phyloP scores from a whole-genome alignment of 768 basidiomycete genomes.

The Amanita pseudoporphyria region DNA sequence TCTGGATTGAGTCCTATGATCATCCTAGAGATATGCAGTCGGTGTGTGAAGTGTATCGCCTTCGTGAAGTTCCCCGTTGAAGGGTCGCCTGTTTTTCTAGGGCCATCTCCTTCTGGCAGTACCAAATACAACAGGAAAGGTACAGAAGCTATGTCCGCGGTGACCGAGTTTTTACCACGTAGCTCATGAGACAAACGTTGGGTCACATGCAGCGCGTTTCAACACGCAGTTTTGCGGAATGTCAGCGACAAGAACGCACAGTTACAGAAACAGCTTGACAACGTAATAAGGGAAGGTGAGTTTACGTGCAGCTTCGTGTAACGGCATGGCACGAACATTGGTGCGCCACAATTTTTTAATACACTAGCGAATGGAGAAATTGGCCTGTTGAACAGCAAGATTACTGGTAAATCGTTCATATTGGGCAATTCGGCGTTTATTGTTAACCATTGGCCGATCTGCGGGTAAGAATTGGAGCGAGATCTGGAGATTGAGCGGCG shows the following conservation, averaged over 20 bases:
- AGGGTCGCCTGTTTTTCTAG: conserved; percentile 23
- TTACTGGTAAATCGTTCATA: conserved; percentile 34
- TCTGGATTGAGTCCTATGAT: conserved; percentile 70
- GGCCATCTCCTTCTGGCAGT: conserved; percentile 87
- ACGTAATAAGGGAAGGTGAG: conserved; percentile 75
- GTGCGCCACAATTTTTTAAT: neutral
- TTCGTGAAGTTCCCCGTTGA: neutral
- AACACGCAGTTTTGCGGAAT: conserved; percentile 74
- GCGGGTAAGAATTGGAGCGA: conserved; percentile 54
- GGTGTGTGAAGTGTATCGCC: conserved; percentile 29
- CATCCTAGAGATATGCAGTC: conserved; percentile 75
- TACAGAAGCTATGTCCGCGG: conserved; percentile 15
- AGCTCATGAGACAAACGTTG: conserved; percentile 7
- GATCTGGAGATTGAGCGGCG: conserved; percentile 75
- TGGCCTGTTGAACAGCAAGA: conserved; percentile 57
- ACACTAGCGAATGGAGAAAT: conserved; percentile 68
- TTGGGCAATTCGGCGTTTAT: neutral
- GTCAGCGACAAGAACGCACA: conserved; percentile 77
- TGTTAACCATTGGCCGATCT: conserved; percentile 4
- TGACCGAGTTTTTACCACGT: neutral
- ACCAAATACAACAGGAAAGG: conserved; percentile 84
- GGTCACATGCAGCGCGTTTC: conserved; percentile 50
- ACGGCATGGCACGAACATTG: neutral
- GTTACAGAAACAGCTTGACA: conserved; percentile 77
- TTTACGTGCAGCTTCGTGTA: neutral